A percentile compares a stretch with the other conserved stretches of the same genome.
Conservation (phyloP, 108 stramenopile species). For the Nannochloropsis salina region DNA sequence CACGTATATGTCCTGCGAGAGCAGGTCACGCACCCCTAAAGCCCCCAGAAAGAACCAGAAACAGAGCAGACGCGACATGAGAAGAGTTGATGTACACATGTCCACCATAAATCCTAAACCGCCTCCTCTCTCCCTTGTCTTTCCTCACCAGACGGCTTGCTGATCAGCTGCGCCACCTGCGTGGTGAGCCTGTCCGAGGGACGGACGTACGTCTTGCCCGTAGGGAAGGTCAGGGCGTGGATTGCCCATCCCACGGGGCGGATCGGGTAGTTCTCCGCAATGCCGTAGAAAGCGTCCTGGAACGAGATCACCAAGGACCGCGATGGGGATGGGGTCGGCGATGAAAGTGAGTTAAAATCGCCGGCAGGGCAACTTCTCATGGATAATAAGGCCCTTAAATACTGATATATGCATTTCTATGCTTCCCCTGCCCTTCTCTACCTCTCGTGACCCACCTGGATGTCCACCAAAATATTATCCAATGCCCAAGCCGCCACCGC, state of each 20-base stretch:
- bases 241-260: slow-evolving; percentile 36
- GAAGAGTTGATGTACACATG: background rate
- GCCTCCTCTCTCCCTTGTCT: background rate
- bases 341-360: too few species aligned
- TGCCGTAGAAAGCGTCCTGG: slow-evolving; percentile 77
- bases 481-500: slow-evolving; percentile 91
- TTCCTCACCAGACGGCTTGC: slow-evolving; percentile 53
- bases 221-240: slow-evolving; percentile 48
- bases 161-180: slow-evolving; percentile 80
- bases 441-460: slow-evolving; percentile 39
- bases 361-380: too few species aligned
- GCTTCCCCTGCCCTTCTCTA: background rate
- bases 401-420: too few species aligned
- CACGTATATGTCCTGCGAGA: slow-evolving; percentile 42
- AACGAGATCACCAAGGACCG: background rate
- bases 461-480: slow-evolving; percentile 50
- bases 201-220: slow-evolving; percentile 68
- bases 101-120: slow-evolving; percentile 66
- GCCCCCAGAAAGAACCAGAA: background rate
- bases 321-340: background rate
- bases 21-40: slow-evolving; percentile 58
- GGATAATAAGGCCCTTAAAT: too few species aligned
- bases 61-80: background rate
- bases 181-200: slow-evolving; percentile 80
- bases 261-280: slow-evolving; percentile 88